These are phyloP conservation scores for Eimeria maxima DNA, from an alignment of 169 alveolate genomes.

Conservation along the genomic window DNA sequence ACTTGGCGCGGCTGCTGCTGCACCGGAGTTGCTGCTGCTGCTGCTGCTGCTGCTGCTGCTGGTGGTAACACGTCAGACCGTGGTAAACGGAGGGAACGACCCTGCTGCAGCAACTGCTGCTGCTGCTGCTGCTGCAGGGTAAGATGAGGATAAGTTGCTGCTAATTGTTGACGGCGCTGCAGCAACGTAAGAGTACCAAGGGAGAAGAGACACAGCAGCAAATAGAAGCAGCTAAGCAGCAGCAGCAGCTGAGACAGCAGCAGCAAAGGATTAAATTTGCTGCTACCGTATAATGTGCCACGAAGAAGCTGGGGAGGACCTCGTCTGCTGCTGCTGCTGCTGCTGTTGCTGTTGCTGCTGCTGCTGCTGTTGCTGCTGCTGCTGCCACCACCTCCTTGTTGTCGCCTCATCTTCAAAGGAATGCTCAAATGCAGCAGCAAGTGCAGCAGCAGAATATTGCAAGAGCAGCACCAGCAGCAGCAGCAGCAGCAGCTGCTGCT, in stretches of 20 bases:
- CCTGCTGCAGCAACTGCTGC: neutral
- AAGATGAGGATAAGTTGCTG: neutral
- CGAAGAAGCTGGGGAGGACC: neutral
- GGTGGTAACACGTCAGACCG: neutral
- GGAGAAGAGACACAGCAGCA: neutral
- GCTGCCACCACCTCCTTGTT: neutral
- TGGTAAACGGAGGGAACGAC: neutral
- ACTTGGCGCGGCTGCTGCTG: neutral
- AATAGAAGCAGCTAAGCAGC: no score
- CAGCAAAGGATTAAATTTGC: neutral
- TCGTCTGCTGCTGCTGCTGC: slow-evolving; percentile 27
- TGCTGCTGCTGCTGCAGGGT: neutral
- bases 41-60: neutral
- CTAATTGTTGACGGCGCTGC: neutral
- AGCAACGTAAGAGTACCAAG: neutral
- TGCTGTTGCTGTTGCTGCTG: neutral
- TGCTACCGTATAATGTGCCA: neutral
- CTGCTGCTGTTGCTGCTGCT: no score
- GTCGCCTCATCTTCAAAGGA: neutral
- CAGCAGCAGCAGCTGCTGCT: no score
- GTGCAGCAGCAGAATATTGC: no score
- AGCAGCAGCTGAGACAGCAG: neutral
- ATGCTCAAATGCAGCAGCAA: no score
- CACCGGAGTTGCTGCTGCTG: neutral
- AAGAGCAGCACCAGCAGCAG: no score